These are phyloP conservation scores for Sonneratia alba DNA, from an alignment of 345 rosid species.

Conservation along the genomic window DNA sequence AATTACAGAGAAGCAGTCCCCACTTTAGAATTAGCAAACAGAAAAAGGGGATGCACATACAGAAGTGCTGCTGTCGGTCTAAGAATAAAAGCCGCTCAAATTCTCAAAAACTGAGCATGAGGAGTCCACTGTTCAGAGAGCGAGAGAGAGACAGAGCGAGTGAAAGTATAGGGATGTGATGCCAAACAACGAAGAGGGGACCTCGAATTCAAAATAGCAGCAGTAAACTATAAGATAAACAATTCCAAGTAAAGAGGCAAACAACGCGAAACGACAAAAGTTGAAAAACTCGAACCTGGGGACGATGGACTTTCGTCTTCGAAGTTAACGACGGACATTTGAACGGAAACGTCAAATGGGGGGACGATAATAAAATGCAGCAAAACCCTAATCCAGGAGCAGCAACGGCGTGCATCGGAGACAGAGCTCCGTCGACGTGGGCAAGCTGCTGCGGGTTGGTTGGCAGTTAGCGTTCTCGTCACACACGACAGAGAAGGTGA, in stretches of 20 bases:
- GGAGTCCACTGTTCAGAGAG: not conserved
- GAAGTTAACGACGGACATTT: constrained; percentile 28
- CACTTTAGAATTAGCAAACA: not conserved
- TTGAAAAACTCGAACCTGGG: constrained; percentile 18
- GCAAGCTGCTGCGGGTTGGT: not conserved
- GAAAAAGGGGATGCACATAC: not conserved
- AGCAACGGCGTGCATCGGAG: constrained; percentile 12
- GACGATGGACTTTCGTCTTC: constrained; percentile 21
- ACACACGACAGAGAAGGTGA: not conserved
- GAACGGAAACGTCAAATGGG: not conserved
- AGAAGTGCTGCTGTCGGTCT: not conserved
- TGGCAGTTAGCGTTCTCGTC: not conserved
- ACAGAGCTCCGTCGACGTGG: constrained; percentile 13
- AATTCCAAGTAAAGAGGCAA: not conserved
- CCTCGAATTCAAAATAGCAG: constrained; percentile 1
- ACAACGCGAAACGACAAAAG: constrained; percentile 10
- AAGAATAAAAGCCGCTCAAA: not conserved
- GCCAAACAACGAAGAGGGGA: not conserved
- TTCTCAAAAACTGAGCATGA: constrained; percentile 3
- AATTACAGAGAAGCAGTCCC: not conserved
- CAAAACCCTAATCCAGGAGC: constrained; percentile 27
- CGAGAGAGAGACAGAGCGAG: not conserved
- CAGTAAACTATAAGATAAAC: not conserved
- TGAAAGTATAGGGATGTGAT: not conserved
- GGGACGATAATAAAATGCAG: constrained; percentile 25